Conservation (phyloP, 2,329 filamentous ascomycete genomes). For the Fusarium clavum region DNA sequence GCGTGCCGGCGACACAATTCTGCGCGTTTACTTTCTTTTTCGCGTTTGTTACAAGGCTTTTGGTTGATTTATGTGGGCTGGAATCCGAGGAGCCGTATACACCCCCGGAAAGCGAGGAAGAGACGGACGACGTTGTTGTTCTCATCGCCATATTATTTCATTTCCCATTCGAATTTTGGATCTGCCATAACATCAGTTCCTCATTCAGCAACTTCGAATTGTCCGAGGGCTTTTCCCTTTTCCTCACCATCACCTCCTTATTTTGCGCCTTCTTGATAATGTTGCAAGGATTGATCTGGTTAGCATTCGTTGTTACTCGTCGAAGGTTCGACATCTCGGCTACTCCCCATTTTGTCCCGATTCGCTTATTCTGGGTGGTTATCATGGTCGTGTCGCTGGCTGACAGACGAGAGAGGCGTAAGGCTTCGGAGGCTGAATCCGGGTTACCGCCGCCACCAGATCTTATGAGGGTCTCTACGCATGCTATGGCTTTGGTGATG, state of each 20-base stretch:
- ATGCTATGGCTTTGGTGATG: not conserved
- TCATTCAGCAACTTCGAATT: not conserved
- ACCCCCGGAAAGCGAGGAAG: accelerated
- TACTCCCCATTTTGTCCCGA: not conserved
- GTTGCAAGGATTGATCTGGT: not conserved
- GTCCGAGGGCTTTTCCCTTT: accelerated
- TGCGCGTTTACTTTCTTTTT: constrained; percentile 10
- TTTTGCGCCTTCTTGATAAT: not conserved
- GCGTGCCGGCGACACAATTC: not conserved
- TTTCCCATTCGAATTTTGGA: constrained; percentile 2
- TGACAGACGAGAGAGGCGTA: not conserved
- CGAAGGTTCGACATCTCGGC: not conserved
- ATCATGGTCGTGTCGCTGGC: not conserved
- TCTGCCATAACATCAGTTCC: constrained; percentile 3
- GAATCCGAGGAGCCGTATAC: not conserved
- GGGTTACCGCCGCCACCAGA: not conserved
- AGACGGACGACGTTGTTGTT: accelerated
- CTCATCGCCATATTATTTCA: not conserved
- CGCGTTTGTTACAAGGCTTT: not conserved
- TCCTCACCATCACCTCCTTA: not conserved
- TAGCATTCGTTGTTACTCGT: not conserved
- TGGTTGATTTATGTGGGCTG: constrained; percentile 6
- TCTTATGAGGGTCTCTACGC: not conserved
- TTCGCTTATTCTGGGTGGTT: not conserved
- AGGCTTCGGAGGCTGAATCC: not conserved